Evolutionary conservation across 1,284 basidiomycete genomes (phyloP).

Genomic region (Cutaneotrichosporon sp.): DNA sequence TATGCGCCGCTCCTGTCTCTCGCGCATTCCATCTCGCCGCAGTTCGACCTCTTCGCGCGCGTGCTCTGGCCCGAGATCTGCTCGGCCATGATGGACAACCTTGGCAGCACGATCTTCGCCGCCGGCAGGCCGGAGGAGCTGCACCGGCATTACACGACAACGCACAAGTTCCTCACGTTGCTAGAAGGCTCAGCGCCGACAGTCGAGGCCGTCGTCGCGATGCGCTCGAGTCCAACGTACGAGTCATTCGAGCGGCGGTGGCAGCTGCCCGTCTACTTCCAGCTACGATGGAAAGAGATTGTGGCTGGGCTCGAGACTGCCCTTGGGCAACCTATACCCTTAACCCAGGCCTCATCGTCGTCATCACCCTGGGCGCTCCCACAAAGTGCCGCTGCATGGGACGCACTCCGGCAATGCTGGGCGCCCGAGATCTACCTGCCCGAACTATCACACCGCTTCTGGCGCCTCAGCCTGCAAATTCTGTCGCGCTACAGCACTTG

Average conservation of each 20-base stretch:
- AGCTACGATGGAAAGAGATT: slow-evolving; percentile 95
- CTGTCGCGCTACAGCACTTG: slow-evolving; percentile 71
- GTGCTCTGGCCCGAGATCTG: slow-evolving; percentile 84
- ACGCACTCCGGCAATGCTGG: slow-evolving; percentile 74
- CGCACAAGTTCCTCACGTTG: slow-evolving; percentile 75
- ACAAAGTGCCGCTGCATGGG: slow-evolving; percentile 67
- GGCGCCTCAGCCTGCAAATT: slow-evolving; percentile 81
- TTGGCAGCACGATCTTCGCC: slow-evolving; percentile 78
- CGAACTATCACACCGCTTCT: slow-evolving; percentile 74
- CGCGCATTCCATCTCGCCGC: slow-evolving; percentile 57
- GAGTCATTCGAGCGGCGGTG: slow-evolving; percentile 73
- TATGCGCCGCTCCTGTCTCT: slow-evolving; percentile 67
- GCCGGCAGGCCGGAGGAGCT: slow-evolving; percentile 86
- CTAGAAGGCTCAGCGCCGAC: slow-evolving; percentile 80
- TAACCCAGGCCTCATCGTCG: neutral
- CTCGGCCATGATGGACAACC: slow-evolving; percentile 70
- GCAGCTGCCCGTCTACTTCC: slow-evolving; percentile 96
- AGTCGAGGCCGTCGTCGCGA: slow-evolving; percentile 59
- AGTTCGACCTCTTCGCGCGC: slow-evolving; percentile 76
- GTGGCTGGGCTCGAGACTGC: slow-evolving; percentile 67
- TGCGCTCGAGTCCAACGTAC: slow-evolving; percentile 69
- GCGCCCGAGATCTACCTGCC: slow-evolving; percentile 75
- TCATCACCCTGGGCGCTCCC: slow-evolving; percentile 28
- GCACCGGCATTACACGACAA: slow-evolving; percentile 70
- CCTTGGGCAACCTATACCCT: slow-evolving; percentile 43